These are phyloP conservation scores for Aspergillus ochraceoroseus DNA, from an alignment of 2,329 filamentous ascomycete species.

Conservation along the genomic window DNA sequence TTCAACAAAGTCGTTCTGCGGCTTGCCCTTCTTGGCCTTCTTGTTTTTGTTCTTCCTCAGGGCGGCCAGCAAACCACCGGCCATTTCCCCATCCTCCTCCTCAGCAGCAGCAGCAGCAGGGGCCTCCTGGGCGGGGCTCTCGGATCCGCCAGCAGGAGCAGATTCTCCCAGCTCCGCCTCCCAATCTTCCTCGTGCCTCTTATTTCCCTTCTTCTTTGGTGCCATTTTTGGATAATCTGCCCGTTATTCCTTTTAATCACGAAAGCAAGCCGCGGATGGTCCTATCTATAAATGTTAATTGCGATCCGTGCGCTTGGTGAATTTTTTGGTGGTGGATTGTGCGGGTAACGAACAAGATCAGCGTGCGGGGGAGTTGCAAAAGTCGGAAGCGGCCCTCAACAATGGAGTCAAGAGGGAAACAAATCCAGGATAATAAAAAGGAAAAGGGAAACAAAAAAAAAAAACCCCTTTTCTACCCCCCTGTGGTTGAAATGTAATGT, in stretches of 20 bases:
- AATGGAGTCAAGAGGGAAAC: slow-evolving; percentile 5
- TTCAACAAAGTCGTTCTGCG: slow-evolving; percentile 66
- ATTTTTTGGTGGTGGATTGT: slow-evolving; percentile 11
- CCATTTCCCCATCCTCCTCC: slow-evolving; percentile 52
- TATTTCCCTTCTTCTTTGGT: slow-evolving; percentile 92
- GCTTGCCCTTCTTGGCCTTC: slow-evolving; percentile 84
- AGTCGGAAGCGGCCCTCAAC: background rate
- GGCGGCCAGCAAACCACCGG: slow-evolving; percentile 69
- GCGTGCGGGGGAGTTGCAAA: slow-evolving; percentile 15
- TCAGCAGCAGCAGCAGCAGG: slow-evolving; percentile 50
- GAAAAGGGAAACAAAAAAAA: slow-evolving; percentile 2
- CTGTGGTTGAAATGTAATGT: slow-evolving; percentile 17
- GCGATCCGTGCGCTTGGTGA: background rate
- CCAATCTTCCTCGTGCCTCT: slow-evolving; percentile 85
- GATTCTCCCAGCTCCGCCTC: slow-evolving; percentile 84
- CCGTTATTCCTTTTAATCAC: background rate
- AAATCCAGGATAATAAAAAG: slow-evolving; percentile 3
- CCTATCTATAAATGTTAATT: too few species aligned
- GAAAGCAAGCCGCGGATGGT: too few species aligned
- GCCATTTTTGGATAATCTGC: slow-evolving; percentile 62
- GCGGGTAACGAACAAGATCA: slow-evolving; percentile 14
- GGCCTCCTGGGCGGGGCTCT: slow-evolving; percentile 42
- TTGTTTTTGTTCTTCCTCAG: slow-evolving; percentile 78
- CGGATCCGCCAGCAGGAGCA: slow-evolving; percentile 47
- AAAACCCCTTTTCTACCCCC: slow-evolving; percentile 13